Evolutionary conservation across 2,329 filamentous ascomycete genomes (phyloP).

Genomic region (Fusarium praegraminearum): DNA sequence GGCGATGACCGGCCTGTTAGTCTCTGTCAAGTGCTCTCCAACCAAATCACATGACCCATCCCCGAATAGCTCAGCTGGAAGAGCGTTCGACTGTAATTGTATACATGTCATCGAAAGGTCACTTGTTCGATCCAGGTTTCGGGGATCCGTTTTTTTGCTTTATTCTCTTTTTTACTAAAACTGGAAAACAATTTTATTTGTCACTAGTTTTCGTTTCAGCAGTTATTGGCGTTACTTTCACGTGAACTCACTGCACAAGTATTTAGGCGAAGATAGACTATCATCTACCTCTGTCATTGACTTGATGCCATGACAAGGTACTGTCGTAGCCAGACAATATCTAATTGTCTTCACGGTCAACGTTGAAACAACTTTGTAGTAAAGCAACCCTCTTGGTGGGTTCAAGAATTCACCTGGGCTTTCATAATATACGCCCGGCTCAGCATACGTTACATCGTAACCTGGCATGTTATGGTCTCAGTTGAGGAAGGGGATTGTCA

Average conservation of each 20-base stretch:
- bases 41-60: conserved; percentile 7
- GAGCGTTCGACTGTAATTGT: conserved; percentile 26
- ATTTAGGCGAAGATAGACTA: too few relatives aligned
- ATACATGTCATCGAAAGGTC: conserved; percentile 24
- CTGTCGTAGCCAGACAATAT: too few relatives aligned
- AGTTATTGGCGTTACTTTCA: too few relatives aligned
- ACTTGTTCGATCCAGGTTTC: conserved; percentile 28
- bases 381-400: too few relatives aligned
- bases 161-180: background rate
- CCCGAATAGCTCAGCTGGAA: conserved; percentile 28
- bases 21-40: rapidly evolving
- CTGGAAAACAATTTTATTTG: too few relatives aligned
- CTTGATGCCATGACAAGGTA: too few relatives aligned
- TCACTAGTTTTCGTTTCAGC: rapidly evolving
- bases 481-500: background rate
- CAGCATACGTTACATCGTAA: too few relatives aligned
- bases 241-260: too few relatives aligned
- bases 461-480: background rate
- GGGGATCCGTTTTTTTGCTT: conserved; percentile 2
- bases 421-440: too few relatives aligned
- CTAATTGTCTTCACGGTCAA: too few relatives aligned
- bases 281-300: too few relatives aligned
- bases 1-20: background rate
- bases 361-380: too few relatives aligned
- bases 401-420: rapidly evolving